Evolutionary conservation across 78 protist species (phyloP).

Genomic region (Isochrysis galbana): DNA sequence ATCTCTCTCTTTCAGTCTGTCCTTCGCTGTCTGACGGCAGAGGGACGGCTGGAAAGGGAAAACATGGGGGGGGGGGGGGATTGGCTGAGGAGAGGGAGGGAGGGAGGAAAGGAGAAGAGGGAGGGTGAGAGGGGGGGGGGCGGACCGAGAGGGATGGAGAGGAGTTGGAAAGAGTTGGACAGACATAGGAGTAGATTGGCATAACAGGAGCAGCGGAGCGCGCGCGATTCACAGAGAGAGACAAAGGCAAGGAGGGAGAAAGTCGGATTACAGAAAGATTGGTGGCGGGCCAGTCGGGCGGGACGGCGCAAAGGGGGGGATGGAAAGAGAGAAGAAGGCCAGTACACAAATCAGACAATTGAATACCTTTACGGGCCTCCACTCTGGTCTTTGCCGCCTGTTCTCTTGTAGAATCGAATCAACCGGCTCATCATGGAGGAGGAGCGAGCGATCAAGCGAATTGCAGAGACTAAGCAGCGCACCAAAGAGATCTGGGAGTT

Average conservation of each 20-base stretch:
- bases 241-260: too few relatives aligned
- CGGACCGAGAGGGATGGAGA: background rate
- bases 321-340: too few relatives aligned
- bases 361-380: background rate
- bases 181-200: too few relatives aligned
- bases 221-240: too few relatives aligned
- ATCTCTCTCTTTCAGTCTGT: background rate
- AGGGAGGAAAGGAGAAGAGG: background rate
- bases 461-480: background rate
- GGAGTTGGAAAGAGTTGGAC: too few relatives aligned
- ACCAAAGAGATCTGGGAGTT: background rate
- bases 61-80: background rate
- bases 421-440: background rate
- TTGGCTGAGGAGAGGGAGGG: background rate
- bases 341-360: too few relatives aligned
- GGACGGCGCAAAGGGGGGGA: background rate
- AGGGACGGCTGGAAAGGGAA: background rate
- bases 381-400: background rate
- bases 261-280: too few relatives aligned
- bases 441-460: background rate
- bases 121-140: background rate
- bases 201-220: too few relatives aligned
- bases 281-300: background rate
- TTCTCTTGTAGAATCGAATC: background rate
- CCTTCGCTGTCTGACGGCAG: background rate